Evolutionary conservation across 2,329 filamentous ascomycete genomes (phyloP), one percentile per base, ranked within the genome.

Genomic region (Trichoderma sp.): DNA sequence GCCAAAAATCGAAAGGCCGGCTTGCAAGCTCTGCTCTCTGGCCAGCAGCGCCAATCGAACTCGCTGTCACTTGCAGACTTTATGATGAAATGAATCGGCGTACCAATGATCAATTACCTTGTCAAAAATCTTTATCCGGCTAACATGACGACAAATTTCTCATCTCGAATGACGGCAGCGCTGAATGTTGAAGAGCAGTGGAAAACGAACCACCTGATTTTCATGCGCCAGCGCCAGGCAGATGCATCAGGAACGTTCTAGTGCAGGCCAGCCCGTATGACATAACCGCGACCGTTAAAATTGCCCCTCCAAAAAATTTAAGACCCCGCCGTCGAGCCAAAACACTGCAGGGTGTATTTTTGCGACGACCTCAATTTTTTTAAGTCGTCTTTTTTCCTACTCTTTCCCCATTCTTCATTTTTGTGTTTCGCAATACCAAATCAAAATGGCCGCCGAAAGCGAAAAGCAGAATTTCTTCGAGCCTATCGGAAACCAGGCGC

Each of bases 1-100:
- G 89, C 91, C 38, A 93, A 91, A 83, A 89, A 85, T 76, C 86
- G 91, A 76, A 93, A 93, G 82, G 89, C 90, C 41, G 91, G 90
- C 1, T 84, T 94, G n/a, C 90, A 92, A 81, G 91, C 91, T 68
- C 81, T 93, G 56, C 84, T 93, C n/a, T 87, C 84, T 5, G 81
- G 87, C 65, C 89, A 90, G 77, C 86, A 86, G 69, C 86, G 85
- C 79, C 79, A 84, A 5, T 79, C 85, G 14, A 84, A 80, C 56
- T 76, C 85, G 79, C 81, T 91, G 35, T 90, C 87, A 76, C 85
- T 91, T n/a, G 85, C 88, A 35, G 88, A 90, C 80, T 91, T 91
- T 77, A 87, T 89, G 85, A 84, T 85, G 74, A 83, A 83, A 76
- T 84, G 67, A 79, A 14, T 4, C 11, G 21, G 9, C 16, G 3